phyloP scores from a whole-genome alignment of 192 early-diverging fungal genomes.

The Coemansia guatemalensis region DNA sequence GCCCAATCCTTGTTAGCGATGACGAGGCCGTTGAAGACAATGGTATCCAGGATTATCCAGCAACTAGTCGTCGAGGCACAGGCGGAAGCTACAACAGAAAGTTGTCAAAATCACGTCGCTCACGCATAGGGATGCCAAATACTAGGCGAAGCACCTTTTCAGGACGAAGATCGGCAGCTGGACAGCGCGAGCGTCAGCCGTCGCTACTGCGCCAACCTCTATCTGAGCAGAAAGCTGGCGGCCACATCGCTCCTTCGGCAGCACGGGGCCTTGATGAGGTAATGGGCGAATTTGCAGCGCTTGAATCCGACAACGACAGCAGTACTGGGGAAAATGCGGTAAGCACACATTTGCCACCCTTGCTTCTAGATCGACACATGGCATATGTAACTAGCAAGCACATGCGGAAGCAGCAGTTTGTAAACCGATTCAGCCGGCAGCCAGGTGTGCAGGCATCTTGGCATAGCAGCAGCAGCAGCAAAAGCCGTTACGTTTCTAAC shows the following conservation, averaged over 20 bases:
- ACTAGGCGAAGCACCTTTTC: not conserved
- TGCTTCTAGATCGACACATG: conserved; percentile 9
- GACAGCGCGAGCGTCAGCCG: not conserved
- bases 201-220: conserved; percentile 4
- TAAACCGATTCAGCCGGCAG: conserved; percentile 14
- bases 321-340: not conserved
- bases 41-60: conserved; percentile 1
- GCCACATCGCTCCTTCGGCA: not conserved
- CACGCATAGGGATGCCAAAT: not conserved
- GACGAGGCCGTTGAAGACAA: conserved; percentile 51
- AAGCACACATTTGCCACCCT: not conserved
- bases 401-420: conserved; percentile 15
- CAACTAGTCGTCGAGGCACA: not conserved
- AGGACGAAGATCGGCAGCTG: not conserved
- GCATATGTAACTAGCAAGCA: not conserved
- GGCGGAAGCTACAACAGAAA: not conserved
- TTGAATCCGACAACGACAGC: conserved; percentile 41
- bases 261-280: conserved; percentile 29
- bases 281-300: conserved; percentile 46
- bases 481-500: not conserved
- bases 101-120: not conserved
- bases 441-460: not conserved
- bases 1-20: conserved; percentile 43
- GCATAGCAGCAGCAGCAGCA: not conserved
- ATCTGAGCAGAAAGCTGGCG: conserved; percentile 1